Base-by-base conservation (phyloP, 2,329 filamentous ascomycete species). In the Laburnicola sp. region DNA sequence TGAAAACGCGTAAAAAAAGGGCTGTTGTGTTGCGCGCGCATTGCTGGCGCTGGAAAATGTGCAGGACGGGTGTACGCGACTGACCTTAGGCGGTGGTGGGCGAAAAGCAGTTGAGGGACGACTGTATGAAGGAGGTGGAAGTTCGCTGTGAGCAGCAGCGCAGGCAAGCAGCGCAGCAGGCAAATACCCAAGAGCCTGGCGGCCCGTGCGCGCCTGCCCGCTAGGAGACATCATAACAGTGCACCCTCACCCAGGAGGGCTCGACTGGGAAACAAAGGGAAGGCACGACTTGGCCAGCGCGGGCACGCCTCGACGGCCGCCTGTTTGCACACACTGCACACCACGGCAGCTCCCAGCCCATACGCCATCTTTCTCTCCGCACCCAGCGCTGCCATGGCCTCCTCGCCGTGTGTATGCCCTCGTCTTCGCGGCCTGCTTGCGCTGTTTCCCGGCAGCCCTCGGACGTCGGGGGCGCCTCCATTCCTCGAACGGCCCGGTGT, bases 1-100 rank as follows among this genome's bases (percentile, higher is more conserved):
- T 57, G 63, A 64, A 69, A 68, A 72, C 57, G 66, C 63, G 66
- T 60, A 50, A 46, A 63, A 66, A 67, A 65, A 61, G 51, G 54
- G 56, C 56, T 57, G 64, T 62, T 61, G 60, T 57, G 59, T 56
- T 58, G 61, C 54, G 58, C 53, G 59, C 26, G 52, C 50, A 35
- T 53, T 59, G 58, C 51, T 62, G 58, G 51, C 51, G 46, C 43
- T 51, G 53, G 43, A 57, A 56, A 50, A 50, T 45, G 55, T 26
- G 51, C 30, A 52, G 51, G 50, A 42, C 52, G 40, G 53, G 57
- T 65, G 63, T 45, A 45, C n/a, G 59, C 65, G 68, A 71, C 69
- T 64, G 56, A 70, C 69, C 64, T 64, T 62, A 63, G 46, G 57
- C 53, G 53, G 51, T 57, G 63, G 60, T 59, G 60, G 62, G 60